Base-by-base conservation (phyloP, 2,329 filamentous ascomycete species). In the Fusarium tuaranense region DNA sequence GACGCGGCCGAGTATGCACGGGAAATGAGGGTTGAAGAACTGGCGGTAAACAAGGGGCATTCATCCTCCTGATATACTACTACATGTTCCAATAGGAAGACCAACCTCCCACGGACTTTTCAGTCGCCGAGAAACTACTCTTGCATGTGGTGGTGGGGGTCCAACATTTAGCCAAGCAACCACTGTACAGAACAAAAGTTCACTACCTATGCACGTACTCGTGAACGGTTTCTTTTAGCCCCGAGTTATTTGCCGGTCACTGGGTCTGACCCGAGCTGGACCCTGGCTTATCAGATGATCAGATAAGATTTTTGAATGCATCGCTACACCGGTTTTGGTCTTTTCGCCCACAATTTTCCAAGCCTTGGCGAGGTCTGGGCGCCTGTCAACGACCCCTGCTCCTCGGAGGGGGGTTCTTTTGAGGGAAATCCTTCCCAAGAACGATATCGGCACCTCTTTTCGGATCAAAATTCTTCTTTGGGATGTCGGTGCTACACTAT, bases 241-340 rank as follows among this genome's bases (percentile, higher is more conserved):
- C 48, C 48, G 48, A 53, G 48, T 13, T 53, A 53, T 53, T 53
- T 53, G 48, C 48, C 48, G 48, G 25, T 13, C 46, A 22, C 46
- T 30, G 25, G 46, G 48, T 32, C 48, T 51, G 27, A 38, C 36
- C 39, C 14, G 25, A 64, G 7, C 7, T 20, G 5, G 3, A 7
- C 4, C 62, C 62, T 51, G 27, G 63, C 34, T 77, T 77, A 77
- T 78, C 76, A 78, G 76, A 78, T 78, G 72, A 78, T 78, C 76
- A 75, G 76, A 78, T 78, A 78, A 78, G 70, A 32, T 53, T 69
- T 68, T 74, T 66, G 46, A 53, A 73, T 76, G 67, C 70, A 73
- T 67, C 61, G 32, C 4, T 53, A 71, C n/a, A 34, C 16, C 48
- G 7, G 12, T 14, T 71, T 73, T 71, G 70, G 70, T 1, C 25